Evolutionary conservation across 805 yeast species (phyloP).

Genomic region (Candida chauliodis): DNA sequence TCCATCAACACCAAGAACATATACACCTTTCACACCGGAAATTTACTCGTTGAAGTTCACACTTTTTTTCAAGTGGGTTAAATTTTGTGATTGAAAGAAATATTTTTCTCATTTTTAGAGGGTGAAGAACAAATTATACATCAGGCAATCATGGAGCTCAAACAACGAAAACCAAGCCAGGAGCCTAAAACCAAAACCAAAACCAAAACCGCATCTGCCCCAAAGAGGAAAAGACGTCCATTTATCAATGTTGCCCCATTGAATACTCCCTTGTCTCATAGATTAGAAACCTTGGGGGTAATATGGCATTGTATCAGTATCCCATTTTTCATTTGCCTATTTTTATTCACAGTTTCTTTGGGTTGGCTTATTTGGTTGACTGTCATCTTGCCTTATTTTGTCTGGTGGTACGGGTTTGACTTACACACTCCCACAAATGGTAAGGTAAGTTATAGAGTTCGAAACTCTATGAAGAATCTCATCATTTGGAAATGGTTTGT

Average conservation of each 20-base stretch:
- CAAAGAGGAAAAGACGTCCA: constrained; percentile 4
- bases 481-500: constrained; percentile 69
- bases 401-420: constrained; percentile 51
- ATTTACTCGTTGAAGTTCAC: no score
- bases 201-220: not conserved
- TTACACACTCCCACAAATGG: constrained; percentile 76
- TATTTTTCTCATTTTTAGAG: no score
- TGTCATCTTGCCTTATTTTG: constrained; percentile 56
- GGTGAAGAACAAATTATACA: no score
- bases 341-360: constrained; percentile 44
- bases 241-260: constrained; percentile 49
- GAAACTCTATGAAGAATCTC: constrained; percentile 53
- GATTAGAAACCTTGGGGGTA: constrained; percentile 66
- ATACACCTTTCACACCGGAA: no score
- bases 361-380: constrained; percentile 70
- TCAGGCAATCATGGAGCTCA: no score
- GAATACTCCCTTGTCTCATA: constrained; percentile 49
- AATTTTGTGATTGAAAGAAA: no score
- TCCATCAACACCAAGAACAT: no score
- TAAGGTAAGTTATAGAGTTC: constrained; percentile 52
- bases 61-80: no score
- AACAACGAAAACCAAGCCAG: constrained; percentile 1
- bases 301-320: constrained; percentile 73
- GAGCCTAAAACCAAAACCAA: no score
- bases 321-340: constrained; percentile 52